Evolutionary conservation across 805 yeast species (phyloP), one percentile per base, ranked within the genome.

Genomic region (Danielia reshetovae): DNA sequence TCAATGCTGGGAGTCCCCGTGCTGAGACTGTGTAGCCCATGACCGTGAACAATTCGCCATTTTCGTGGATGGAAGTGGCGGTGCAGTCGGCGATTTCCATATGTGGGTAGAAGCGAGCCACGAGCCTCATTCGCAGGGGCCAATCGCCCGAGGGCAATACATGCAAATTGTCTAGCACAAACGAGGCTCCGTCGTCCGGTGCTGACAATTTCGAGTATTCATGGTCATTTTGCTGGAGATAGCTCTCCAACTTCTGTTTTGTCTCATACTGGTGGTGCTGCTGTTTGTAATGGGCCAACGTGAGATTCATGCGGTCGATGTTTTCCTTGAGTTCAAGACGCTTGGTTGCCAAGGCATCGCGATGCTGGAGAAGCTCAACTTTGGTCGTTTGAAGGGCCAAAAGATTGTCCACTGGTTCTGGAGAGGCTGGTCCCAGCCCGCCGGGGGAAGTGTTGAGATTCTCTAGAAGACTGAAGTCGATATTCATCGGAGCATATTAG

Each of bases 81-180:
- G 29, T 12, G 15, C 24, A 27, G n/a, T 24, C 23, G 9, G 18
- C 46, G 4, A 55, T 36, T 18, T 53, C 54, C 23, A 64, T 28
- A 30, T 42, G 34, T 1, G 62, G 59, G 32, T 43, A 51, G 35
- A 65, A 62, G 34, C 42, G 43, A 31, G 45, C 51, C 12, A 60
- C 43, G 28, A 51, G 40, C 7, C 42, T 29, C 18, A 59, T 36
- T 13, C 69, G 46, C 24, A 47, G 37, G 7, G 32, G 18, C 65
- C 68, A 62, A 30, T 64, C 55, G 7, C 42, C 39, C 3, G 70
- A 57, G 2, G 72, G 70, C 5, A 53, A 48, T 4, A 65, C 69
- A 30, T 59, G 49, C 32, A 65, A 40, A 15, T 52, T 51, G 7
- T 54, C 46, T 10, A 55, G 24, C 11, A 46, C 37, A 18, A 46